Percentiles rank a stretch among this genome's conserved stretches.
These are phyloP conservation scores for Salinomyces thailandicus DNA, from an alignment of 2,329 filamentous ascomycete species.

Conservation along the genomic window DNA sequence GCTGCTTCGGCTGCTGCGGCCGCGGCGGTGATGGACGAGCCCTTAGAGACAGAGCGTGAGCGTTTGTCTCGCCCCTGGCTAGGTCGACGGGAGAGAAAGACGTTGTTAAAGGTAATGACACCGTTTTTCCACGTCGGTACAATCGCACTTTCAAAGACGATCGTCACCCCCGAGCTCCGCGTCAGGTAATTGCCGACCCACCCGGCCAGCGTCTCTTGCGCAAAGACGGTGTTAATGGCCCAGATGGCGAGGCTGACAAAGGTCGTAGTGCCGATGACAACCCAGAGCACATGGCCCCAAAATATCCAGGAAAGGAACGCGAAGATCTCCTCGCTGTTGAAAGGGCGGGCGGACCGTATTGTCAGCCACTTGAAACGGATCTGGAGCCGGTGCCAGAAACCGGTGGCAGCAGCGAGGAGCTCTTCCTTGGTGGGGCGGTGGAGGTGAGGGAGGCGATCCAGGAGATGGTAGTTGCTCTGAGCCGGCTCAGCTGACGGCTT, in stretches of 20 bases:
- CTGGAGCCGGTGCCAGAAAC: slow-evolving; percentile 81
- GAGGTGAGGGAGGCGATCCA: slow-evolving; percentile 54
- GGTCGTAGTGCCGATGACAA: slow-evolving; percentile 91
- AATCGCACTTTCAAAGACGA: slow-evolving; percentile 95
- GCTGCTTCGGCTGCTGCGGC: slow-evolving; percentile 66
- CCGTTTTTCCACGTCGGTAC: slow-evolving; percentile 92
- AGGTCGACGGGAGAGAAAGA: slow-evolving; percentile 85
- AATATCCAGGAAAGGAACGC: slow-evolving; percentile 94
- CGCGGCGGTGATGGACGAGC: slow-evolving; percentile 73
- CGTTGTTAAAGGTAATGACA: slow-evolving; percentile 92
- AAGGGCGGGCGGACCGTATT: slow-evolving; percentile 84
- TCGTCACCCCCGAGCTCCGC: slow-evolving; percentile 80
- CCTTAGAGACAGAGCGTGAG: slow-evolving; percentile 62
- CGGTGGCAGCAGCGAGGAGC: slow-evolving; percentile 77
- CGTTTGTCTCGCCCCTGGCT: slow-evolving; percentile 56
- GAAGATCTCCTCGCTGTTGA: slow-evolving; percentile 92
- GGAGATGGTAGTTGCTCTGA: slow-evolving; percentile 31
- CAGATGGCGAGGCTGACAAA: slow-evolving; percentile 90
- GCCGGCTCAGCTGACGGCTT: not conserved
- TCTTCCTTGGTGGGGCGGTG: slow-evolving; percentile 89
- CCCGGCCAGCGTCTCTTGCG: slow-evolving; percentile 87
- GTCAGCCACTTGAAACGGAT: slow-evolving; percentile 97
- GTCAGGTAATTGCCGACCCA: slow-evolving; percentile 96
- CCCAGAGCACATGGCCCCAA: slow-evolving; percentile 85
- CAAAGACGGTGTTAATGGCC: slow-evolving; percentile 89